Base-by-base conservation (phyloP, 2,329 filamentous ascomycete species). In the Magnaporthiopsis poae region DNA sequence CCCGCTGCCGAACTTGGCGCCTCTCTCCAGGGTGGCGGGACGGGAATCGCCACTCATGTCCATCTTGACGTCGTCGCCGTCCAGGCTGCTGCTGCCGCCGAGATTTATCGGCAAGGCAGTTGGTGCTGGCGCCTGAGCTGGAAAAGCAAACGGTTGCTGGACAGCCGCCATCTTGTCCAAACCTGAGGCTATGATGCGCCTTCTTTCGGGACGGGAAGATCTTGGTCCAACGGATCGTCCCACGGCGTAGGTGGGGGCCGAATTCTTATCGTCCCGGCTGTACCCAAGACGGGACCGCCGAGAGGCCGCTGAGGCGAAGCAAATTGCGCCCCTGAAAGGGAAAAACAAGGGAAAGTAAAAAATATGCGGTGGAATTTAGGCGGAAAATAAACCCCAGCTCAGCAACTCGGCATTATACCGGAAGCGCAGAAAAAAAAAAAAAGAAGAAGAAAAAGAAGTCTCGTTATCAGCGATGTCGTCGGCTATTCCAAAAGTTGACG, bases 1-100 rank as follows among this genome's bases (percentile, higher is more conserved):
- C 4, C 79, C 79, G 64, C 79, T 81, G 67, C 78, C 79, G 67
- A 81, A 78, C 33, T 76, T 78, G 64, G 76, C 74, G n/a, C 77
- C 77, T 59, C 75, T 75, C 62, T 77, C 74, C 59, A 74, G 74
- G 15, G 72, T 69, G 29, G 68, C 67, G 18, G 68, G 62, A 39
- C 65, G 65, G 61, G 63, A 67, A 33, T 73, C 70, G 66, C 79
- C 70, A 65, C 79, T 79, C 59, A 78, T 67, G 39, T 78, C 79
- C 64, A 78, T 70, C 29, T 78, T 75, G 69, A 77, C 71, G 63
- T 73, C 67, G 29, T 69, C 69, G 1, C 63, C 46, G 39, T 18
- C 39, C 15, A 46, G 39, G 15, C 39, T 46, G 39, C 15, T 18
- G n/a, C 65, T 65, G 15, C 67, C 69, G 63, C 70, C 69, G 63